Evolutionary conservation across 257 asterid genomes (phyloP), one percentile per base, ranked within the genome.

Genomic region (Petunia secreta): DNA sequence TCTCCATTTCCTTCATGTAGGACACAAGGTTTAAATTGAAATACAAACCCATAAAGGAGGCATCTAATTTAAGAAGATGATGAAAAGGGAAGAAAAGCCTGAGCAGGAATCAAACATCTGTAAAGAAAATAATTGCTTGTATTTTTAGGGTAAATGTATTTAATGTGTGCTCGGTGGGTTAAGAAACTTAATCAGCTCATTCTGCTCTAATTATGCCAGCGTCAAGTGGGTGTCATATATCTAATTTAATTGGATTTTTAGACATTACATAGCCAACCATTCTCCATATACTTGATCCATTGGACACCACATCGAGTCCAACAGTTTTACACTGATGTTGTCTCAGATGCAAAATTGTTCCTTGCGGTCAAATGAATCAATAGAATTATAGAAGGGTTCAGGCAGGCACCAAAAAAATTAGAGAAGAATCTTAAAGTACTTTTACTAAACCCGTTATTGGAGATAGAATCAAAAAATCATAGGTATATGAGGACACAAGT

Each of bases 31-130:
- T 59, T 71, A 71, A 34, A 34, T 71, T 48, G 60, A 71, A 71
- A 71, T 71, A 48, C 60, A 48, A 71, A 71, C 10, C 59, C 34
- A 48, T 71, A 71, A 71, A 71, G 10, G n/a, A 48, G 60, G 60
- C 38, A 71, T 48, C 13, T 71, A 10, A 71, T 71, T 71, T 11
- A 25, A 9, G 77, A 25, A 71, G 77, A 9, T 46, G 25, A 69
- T 48, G 25, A 71, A 46, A 69, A 25, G 25, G 43, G 60, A 71
- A 71, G 44, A 34, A 43, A 71, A 34, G 13, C 77, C 60, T 48
- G 48, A 66, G 53, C 75, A 16, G 5, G 75, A 66, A 25, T 25
- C 16, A 8, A 69, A 43, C 16, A 36, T 9, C n/a, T 10, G 6
- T 48, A 71, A 2, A 48, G 77, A 71, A 5, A 25, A 71, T 34